phyloP scores from a whole-genome alignment of 2,329 filamentous ascomycete genomes.

The Mycosphaerella arachidis region DNA sequence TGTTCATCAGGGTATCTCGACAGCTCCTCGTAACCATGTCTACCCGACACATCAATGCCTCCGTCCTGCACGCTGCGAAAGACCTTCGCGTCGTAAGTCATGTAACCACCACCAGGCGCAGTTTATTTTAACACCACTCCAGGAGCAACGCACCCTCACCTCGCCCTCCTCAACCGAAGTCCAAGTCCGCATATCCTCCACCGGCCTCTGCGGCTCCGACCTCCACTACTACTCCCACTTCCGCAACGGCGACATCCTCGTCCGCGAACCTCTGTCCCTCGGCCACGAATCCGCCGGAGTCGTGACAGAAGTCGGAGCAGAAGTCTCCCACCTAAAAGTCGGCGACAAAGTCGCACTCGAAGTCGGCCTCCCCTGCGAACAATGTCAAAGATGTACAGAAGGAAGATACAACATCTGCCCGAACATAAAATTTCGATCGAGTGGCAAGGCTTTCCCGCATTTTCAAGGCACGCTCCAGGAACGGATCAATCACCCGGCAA shows the following conservation, averaged over 20 bases:
- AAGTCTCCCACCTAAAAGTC: conserved; percentile 49
- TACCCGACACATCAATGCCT: conserved; percentile 41
- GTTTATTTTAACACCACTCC: conserved; percentile 2
- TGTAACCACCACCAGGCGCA: not conserved
- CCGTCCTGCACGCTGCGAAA: conserved; percentile 58
- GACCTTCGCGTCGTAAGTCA: conserved; percentile 54
- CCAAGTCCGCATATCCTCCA: conserved; percentile 60
- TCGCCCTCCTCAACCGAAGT: conserved; percentile 52
- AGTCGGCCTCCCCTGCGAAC: conserved; percentile 78
- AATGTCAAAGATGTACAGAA: conserved; percentile 51
- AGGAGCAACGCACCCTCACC: conserved; percentile 52
- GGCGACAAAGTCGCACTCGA: conserved; percentile 91
- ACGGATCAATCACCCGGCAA: conserved; percentile 57
- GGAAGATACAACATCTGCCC: conserved; percentile 61
- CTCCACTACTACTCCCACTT: conserved; percentile 84
- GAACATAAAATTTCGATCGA: conserved; percentile 54
- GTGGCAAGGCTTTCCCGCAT: conserved; percentile 58
- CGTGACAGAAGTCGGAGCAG: conserved; percentile 64
- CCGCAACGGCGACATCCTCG: conserved; percentile 79
- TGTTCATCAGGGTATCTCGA: conserved; percentile 1
- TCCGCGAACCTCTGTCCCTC: conserved; percentile 76
- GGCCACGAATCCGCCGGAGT: conserved; percentile 76
- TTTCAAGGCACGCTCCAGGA: conserved; percentile 62
- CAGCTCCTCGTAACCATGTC: conserved; percentile 10
- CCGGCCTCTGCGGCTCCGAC: conserved; percentile 67